These are phyloP conservation scores for Colletotrichum sidae DNA, from an alignment of 2,329 filamentous ascomycete genomes.

Conservation along the genomic window DNA sequence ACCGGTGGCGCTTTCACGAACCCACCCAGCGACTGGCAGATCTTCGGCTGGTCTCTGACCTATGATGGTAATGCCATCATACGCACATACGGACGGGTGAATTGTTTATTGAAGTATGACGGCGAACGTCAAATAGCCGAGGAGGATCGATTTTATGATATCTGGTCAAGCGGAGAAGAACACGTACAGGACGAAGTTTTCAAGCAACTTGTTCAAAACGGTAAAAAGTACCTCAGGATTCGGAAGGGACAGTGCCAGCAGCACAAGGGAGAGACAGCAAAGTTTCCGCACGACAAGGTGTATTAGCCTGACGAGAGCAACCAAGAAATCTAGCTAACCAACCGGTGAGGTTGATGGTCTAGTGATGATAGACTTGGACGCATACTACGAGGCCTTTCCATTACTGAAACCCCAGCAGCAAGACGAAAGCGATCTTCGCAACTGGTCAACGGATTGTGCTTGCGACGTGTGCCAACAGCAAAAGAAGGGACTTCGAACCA, in stretches of 20 bases:
- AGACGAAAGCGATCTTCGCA: slow-evolving; percentile 9
- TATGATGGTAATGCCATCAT: too few relatives aligned
- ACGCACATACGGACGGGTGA: too few relatives aligned
- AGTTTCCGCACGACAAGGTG: slow-evolving; percentile 36
- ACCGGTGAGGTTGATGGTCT: slow-evolving; percentile 16
- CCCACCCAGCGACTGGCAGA: background rate
- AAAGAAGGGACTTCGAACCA: background rate
- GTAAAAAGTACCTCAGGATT: background rate
- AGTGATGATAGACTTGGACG: slow-evolving; percentile 35
- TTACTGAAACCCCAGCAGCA: background rate
- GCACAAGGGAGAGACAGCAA: slow-evolving; percentile 11
- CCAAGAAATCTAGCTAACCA: background rate
- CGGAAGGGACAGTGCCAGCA: background rate
- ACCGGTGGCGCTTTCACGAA: slow-evolving; percentile 10
- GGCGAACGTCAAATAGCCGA: accelerated
- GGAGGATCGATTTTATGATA: background rate
- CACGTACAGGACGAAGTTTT: background rate
- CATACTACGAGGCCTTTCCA: background rate
- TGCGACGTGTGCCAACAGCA: slow-evolving; percentile 6
- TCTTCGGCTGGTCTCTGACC: too few relatives aligned
- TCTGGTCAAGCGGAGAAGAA: background rate
- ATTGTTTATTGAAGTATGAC: too few relatives aligned
- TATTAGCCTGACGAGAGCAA: background rate
- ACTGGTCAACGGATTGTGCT: slow-evolving; percentile 29
- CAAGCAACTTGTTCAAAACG: background rate